Evolutionary conservation across 306 rosid species (phyloP).

Genomic region (Prunus mume): DNA sequence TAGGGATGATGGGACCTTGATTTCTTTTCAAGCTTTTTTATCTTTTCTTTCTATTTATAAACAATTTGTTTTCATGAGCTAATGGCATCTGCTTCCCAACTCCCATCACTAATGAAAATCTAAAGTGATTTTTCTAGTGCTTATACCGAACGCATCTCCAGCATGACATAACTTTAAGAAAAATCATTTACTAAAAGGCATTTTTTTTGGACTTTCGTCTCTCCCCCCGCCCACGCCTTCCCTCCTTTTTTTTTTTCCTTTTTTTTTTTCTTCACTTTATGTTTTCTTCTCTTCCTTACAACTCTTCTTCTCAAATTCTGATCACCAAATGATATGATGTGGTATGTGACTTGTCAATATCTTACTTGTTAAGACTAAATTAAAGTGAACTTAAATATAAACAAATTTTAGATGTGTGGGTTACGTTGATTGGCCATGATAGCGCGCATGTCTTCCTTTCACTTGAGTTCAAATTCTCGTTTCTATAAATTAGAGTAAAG

Average conservation of each 20-base stretch:
- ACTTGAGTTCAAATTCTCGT: no score
- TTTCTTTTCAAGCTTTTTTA: slow-evolving; percentile 20
- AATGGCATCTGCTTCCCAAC: slow-evolving; percentile 29
- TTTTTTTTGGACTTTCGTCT: slow-evolving; percentile 27
- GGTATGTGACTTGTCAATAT: not conserved
- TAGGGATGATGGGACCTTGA: slow-evolving; percentile 20
- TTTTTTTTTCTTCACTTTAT: not conserved
- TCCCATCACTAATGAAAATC: slow-evolving; percentile 5
- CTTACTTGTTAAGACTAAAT: not conserved
- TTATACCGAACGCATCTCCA: slow-evolving; percentile 21
- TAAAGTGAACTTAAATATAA: not conserved
- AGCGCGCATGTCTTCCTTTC: no score
- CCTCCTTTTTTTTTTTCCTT: no score
- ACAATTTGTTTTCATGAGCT: not conserved
- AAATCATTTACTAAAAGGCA: slow-evolving; percentile 18
- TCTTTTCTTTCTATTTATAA: not conserved
- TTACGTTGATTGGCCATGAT: no score
- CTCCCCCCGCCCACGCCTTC: slow-evolving; percentile 7
- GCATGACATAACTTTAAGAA: slow-evolving; percentile 12
- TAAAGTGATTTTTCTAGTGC: slow-evolving; percentile 23
- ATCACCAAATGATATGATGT: not conserved
- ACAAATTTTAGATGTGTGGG: not conserved
- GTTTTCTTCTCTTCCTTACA: not conserved
- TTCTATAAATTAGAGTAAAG: no score
- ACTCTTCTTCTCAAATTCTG: not conserved